Conservation (phyloP, 495 filamentous ascomycete genomes). For the Parmelia sp. region DNA sequence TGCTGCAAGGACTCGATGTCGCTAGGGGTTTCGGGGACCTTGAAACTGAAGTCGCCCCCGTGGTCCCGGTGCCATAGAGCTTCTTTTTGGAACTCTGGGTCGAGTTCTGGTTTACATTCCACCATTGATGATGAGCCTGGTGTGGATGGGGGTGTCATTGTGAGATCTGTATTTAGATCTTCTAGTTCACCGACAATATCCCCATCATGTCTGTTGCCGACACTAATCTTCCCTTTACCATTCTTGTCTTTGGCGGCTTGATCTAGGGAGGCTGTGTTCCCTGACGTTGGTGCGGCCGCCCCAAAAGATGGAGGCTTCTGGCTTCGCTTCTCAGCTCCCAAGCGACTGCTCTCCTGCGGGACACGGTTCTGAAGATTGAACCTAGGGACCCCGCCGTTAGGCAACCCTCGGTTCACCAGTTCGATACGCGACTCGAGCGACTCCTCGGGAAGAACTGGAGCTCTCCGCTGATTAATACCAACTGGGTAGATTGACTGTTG, state of each 20-base stretch:
- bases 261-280: neutral
- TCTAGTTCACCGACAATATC: neutral
- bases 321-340: neutral
- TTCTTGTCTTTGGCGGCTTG: neutral
- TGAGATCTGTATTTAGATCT: neutral
- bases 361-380: neutral
- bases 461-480: neutral
- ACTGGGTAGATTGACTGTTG: neutral
- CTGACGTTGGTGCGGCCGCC: neutral
- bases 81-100: neutral
- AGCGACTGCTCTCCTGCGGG: neutral
- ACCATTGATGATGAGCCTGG: neutral
- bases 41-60: neutral
- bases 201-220: neutral
- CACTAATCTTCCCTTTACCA: neutral
- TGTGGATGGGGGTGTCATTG: neutral
- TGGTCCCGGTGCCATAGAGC: neutral
- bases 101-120: neutral
- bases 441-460: neutral
- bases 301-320: neutral
- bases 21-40: neutral
- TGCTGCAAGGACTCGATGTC: neutral
- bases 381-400: neutral
- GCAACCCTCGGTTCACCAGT: accelerated
- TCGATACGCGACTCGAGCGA: neutral